These are phyloP conservation scores for Knufia petricola DNA, from an alignment of 2,329 filamentous ascomycete species.

Conservation along the genomic window DNA sequence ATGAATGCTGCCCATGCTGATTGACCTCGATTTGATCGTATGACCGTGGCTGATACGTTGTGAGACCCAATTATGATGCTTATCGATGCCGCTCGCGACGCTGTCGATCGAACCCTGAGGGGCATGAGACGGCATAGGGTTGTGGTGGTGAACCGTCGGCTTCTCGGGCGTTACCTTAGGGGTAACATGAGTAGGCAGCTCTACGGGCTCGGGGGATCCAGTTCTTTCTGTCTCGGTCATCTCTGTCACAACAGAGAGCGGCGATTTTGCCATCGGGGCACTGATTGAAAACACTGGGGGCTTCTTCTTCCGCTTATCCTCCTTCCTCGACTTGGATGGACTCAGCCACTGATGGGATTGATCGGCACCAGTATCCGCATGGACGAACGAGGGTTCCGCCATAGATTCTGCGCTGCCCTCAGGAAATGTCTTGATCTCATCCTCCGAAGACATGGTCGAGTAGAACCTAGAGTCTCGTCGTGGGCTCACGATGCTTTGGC, in stretches of 20 bases:
- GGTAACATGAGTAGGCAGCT: conserved; percentile 25
- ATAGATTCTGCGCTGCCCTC: conserved; percentile 5
- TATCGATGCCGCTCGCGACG: conserved; percentile 26
- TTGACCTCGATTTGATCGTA: conserved; percentile 8
- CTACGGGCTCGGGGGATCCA: conserved; percentile 13
- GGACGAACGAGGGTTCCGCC: conserved; percentile 1
- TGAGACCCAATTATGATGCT: conserved; percentile 21
- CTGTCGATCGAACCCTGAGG: background rate
- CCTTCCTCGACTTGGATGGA: conserved; percentile 22
- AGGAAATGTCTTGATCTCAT: conserved; percentile 7
- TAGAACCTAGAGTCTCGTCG: conserved; percentile 8
- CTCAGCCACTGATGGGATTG: conserved; percentile 27
- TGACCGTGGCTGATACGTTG: background rate
- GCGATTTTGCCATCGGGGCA: conserved; percentile 26
- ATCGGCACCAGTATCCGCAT: conserved; percentile 26
- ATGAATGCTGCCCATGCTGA: conserved; percentile 24
- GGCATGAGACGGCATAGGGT: background rate
- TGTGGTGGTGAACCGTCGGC: background rate
- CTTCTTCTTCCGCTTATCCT: conserved; percentile 27
- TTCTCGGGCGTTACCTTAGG: conserved; percentile 30
- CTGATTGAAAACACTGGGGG: conserved; percentile 23
- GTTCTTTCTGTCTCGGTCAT: conserved; percentile 15
- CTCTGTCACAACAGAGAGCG: conserved; percentile 26
- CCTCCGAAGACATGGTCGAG: background rate
- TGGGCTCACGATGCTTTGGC: conserved; percentile 15